A percentile compares a stretch with the other conserved stretches of the same genome.
phyloP scores from a whole-genome alignment of 768 basidiomycete genomes.

The Scleroderma citrinum region DNA sequence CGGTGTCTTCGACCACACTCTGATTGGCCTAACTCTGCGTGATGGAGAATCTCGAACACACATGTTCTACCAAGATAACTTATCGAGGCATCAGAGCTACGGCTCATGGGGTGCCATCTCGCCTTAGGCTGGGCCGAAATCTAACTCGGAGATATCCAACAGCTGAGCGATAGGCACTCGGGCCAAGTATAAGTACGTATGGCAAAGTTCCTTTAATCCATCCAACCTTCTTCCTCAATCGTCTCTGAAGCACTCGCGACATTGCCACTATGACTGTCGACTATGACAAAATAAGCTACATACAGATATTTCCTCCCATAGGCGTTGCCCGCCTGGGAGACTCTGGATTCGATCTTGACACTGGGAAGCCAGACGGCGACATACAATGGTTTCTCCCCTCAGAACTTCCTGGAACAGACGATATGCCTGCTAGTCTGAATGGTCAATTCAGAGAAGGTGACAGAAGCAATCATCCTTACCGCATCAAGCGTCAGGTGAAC shows the following conservation, averaged over 20 bases:
- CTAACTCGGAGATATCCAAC: too few relatives aligned
- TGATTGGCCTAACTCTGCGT: too few relatives aligned
- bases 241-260: neutral
- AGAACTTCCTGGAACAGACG: slow-evolving; percentile 24
- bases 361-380: slow-evolving; percentile 2
- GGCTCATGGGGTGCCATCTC: too few relatives aligned
- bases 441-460: slow-evolving; percentile 16
- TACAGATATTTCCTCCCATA: slow-evolving; percentile 31
- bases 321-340: slow-evolving; percentile 32
- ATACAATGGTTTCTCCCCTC: slow-evolving; percentile 20
- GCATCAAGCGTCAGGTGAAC: slow-evolving; percentile 27
- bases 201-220: neutral
- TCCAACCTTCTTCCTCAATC: too few relatives aligned
- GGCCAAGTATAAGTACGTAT: neutral
- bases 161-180: too few relatives aligned
- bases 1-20: too few relatives aligned
- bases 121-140: neutral
- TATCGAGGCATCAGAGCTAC: too few relatives aligned
- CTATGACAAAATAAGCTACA: neutral
- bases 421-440: slow-evolving; percentile 6
- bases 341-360: slow-evolving; percentile 14
- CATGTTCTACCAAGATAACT: too few relatives aligned
- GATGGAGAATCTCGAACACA: too few relatives aligned
- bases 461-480: too few relatives aligned
- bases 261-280: neutral